Base-by-base conservation (phyloP, 805 yeast species). In the Blastobotrys terrestris region DNA sequence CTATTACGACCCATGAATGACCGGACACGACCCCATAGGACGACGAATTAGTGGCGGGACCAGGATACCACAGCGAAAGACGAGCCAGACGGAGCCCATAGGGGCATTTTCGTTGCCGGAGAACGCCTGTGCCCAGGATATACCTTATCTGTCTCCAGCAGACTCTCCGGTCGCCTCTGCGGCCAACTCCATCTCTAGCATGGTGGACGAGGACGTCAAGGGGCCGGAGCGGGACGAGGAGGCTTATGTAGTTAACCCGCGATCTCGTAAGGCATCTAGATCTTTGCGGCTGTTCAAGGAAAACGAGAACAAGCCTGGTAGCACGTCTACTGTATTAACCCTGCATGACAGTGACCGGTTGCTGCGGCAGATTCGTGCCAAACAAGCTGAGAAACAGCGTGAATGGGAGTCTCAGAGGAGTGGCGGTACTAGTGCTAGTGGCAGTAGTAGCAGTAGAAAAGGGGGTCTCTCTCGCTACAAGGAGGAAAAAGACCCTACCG, bases 231-330 rank as follows among this genome's bases (percentile, higher is more conserved):
- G 20, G 39, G 7, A 22, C 13, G 46, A 39, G 3, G 41, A 39
- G 15, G 40, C 26, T 22, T 40, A 26, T 13, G 52, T 7, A 8
- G 15, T 31, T 44, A 45, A 47, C 26, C 57, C 59, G 6, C 52
- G 62, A 11, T 59, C 67, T 26, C 63, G 75, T 48, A 71, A 71
- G 55, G 75, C 75, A 16, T 69, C 74, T 43, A 61, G 65, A 49
- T 67, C 72, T 16, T 58, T 71, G 47, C 62, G 72, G 20, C 63
- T 72, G 41, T 71, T 71, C 53, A 64, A 63, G 46, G 70, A 64
- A 31, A 56, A 61, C 44, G 64, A 63, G 22, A 48, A 49, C 19
- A 19, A 19, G 35, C 35, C 35, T 11, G 16, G 44, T 20, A 41
- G 44, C 44, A 41, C 20, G 44, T 15, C 44, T 8, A 41, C 44